phyloP scores from a whole-genome alignment of 2,329 filamentous ascomycete species.

The Sporothrix brasiliensis region DNA sequence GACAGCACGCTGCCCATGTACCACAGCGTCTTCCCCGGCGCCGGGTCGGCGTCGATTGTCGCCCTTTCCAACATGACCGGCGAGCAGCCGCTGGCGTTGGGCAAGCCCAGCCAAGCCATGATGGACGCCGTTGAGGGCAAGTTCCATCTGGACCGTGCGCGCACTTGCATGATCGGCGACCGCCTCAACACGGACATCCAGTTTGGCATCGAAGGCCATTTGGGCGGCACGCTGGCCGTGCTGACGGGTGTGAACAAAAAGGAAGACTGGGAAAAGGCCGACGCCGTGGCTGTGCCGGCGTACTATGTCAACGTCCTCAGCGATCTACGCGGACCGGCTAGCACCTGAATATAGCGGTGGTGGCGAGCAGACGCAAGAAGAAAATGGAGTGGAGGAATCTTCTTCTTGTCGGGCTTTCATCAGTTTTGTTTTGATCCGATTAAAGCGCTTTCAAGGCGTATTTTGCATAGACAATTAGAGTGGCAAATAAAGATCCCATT shows the following conservation, averaged over 20 bases:
- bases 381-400: too few relatives aligned
- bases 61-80: slow-evolving; percentile 74
- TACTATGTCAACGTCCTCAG: slow-evolving; percentile 85
- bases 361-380: not conserved
- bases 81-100: slow-evolving; percentile 73
- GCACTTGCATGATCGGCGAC: slow-evolving; percentile 95
- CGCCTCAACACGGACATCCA: slow-evolving; percentile 92
- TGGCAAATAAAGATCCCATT: not conserved
- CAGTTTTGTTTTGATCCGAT: too few relatives aligned
- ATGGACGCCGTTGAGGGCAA: slow-evolving; percentile 98
- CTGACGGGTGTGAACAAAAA: slow-evolving; percentile 87
- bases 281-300: slow-evolving; percentile 69
- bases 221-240: slow-evolving; percentile 89
- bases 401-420: not conserved
- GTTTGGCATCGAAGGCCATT: slow-evolving; percentile 86
- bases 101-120: slow-evolving; percentile 98
- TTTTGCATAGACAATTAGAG: not conserved
- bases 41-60: slow-evolving; percentile 73
- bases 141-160: slow-evolving; percentile 80
- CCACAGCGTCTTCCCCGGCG: slow-evolving; percentile 85
- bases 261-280: slow-evolving; percentile 74
- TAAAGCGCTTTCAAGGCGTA: not conserved
- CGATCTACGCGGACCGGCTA: slow-evolving; percentile 58
- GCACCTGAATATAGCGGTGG: not conserved
- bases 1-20: slow-evolving; percentile 87